A percentile compares a stretch with the other conserved stretches of the same genome.
phyloP scores from a whole-genome alignment of 768 basidiomycete species.

The Pulveroboletus sp. region DNA sequence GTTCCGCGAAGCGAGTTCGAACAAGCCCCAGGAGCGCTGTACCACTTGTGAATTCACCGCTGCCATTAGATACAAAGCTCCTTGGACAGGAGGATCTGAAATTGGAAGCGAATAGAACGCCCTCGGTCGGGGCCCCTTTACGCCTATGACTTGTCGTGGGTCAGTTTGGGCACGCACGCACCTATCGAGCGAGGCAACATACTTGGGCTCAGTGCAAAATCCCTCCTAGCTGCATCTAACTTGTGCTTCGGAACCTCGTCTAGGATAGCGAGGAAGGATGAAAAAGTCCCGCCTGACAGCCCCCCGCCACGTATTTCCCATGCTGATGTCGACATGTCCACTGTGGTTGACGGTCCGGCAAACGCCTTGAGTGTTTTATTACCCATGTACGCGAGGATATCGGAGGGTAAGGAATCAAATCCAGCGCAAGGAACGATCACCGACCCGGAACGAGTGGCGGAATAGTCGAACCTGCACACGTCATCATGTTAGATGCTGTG shows the following conservation, averaged over 20 bases:
- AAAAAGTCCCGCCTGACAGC: conserved; percentile 37
- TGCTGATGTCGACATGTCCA: conserved; percentile 57
- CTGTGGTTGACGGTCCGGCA: conserved; percentile 32
- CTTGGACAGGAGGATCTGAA: conserved; percentile 32
- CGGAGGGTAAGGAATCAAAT: conserved; percentile 75
- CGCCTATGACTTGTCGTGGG: conserved; percentile 29
- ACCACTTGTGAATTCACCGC: conserved; percentile 46
- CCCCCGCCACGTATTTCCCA: conserved; percentile 30
- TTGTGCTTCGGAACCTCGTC: conserved; percentile 34
- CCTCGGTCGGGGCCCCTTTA: conserved; percentile 24
- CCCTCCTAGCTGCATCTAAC: conserved; percentile 25
- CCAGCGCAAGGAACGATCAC: conserved; percentile 79
- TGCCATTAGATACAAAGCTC: conserved; percentile 43
- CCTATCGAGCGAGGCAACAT: conserved; percentile 3
- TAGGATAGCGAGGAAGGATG: conserved; percentile 31
- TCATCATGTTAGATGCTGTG: conserved; percentile 12
- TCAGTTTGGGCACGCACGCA: background rate
- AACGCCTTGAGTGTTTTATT: conserved; percentile 61
- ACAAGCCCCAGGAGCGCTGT: conserved; percentile 54
- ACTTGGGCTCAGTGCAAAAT: conserved; percentile 46
- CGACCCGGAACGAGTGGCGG: conserved; percentile 64
- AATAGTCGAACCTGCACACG: conserved; percentile 57
- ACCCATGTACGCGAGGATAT: conserved; percentile 63
- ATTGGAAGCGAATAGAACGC: conserved; percentile 38
- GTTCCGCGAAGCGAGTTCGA: conserved; percentile 30